Conservation (phyloP, 345 rosid species). For the Kernera saxatilis region DNA sequence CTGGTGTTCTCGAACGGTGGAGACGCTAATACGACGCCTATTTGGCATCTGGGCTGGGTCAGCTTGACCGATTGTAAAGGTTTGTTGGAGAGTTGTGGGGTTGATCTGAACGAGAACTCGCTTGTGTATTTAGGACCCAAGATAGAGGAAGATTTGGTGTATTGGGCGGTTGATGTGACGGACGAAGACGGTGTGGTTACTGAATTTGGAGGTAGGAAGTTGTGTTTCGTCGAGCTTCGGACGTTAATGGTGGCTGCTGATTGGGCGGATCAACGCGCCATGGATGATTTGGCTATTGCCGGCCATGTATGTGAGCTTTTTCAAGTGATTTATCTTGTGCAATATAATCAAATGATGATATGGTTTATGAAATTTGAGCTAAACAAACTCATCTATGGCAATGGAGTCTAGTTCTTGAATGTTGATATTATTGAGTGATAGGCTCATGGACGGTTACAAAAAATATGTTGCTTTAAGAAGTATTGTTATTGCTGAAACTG, state of each 20-base stretch:
- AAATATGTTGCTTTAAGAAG: no score
- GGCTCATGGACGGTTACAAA: no score
- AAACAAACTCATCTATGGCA: not conserved
- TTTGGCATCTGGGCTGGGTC: constrained; percentile 85
- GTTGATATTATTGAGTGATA: not conserved
- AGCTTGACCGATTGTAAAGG: constrained; percentile 52
- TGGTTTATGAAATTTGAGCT: not conserved
- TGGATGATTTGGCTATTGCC: constrained; percentile 90
- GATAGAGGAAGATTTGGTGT: constrained; percentile 55
- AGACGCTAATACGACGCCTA: constrained; percentile 38
- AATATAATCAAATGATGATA: not conserved
- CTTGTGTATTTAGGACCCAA: constrained; percentile 76
- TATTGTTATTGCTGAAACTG: not conserved
- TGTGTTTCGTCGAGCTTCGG: constrained; percentile 82
- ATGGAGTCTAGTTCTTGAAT: not conserved
- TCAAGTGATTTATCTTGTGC: no score
- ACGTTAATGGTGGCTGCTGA: constrained; percentile 94
- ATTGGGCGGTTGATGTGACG: constrained; percentile 74
- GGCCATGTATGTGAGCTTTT: constrained; percentile 72
- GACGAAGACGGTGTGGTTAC: constrained; percentile 37
- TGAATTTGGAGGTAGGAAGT: constrained; percentile 37
- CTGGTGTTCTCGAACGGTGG: constrained; percentile 48
- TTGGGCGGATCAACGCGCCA: constrained; percentile 67
- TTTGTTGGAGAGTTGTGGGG: constrained; percentile 39
- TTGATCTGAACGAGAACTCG: constrained; percentile 47